Evolutionary conservation across 345 rosid genomes (phyloP), one percentile per base, ranked within the genome.

Genomic region (Citrus hindsii): DNA sequence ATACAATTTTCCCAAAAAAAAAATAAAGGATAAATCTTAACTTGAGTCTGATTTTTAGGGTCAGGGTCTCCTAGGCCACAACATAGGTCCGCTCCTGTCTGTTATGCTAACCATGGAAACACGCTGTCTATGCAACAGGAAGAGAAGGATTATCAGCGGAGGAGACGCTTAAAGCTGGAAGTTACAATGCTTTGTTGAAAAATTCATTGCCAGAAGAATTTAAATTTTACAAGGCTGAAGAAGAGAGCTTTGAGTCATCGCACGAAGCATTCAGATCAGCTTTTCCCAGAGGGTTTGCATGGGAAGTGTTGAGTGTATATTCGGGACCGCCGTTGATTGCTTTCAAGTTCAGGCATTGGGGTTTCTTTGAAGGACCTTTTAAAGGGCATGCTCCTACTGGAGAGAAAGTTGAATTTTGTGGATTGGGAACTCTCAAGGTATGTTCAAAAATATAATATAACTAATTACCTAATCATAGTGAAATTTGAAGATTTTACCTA

Each of bases 301-400:
- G 91, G 92, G 98, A 92, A 83, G 84, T 92, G 73, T 64, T 89
- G 19, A 53, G 35, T 8, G 98, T 93, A 13, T 90, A 90, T 71
- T 90, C 95, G 0, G 94, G 97, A 10, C 98, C 95, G 2, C 98
- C 98, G 1, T 72, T 82, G 24, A 91, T 93, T 69, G 76, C 94
- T 68, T 93, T 81, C 86, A 93, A 93, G 86, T 95, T 90, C 79
- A 87, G 97, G 89, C 98, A 91, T 33, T 93, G 98, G 97, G 98
- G 97, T 28, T 85, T 85, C 86, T 95, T 90, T 79, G 94, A 91
- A 81, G 98, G 95, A 10, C 88, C 88, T 73, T 95, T 81, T 74
- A 89, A 88, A 77, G 90, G 88, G 6, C 95, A 93, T 77, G 91
- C 90, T 76, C 92, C 95, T 30, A 90, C 92, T 0, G 95, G 95